Percentiles rank a stretch among this genome's conserved stretches.
These are phyloP conservation scores for Heteromeles arbutifolia DNA, from an alignment of 306 rosid species.

Conservation along the genomic window DNA sequence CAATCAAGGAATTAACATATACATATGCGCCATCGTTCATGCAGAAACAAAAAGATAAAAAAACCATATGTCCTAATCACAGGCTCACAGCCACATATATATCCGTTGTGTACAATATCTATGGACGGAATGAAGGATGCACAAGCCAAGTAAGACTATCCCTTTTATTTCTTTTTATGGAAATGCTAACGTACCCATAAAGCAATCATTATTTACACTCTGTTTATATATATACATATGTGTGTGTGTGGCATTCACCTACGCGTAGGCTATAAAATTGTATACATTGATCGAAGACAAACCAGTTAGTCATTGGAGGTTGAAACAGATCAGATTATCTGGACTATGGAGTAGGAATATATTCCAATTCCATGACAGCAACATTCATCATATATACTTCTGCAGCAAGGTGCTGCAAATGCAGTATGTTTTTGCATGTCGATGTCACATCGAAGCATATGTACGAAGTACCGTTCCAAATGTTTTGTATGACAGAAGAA, in stretches of 20 bases:
- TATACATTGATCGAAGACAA: neutral
- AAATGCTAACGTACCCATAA: neutral
- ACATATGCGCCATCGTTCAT: neutral
- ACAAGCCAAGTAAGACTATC: slow-evolving; percentile 24
- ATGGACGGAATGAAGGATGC: neutral
- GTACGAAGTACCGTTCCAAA: neutral
- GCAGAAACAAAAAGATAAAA: neutral
- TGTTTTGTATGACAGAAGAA: no score
- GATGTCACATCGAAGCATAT: neutral
- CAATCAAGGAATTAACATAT: neutral
- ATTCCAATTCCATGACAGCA: neutral
- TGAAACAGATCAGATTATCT: neutral
- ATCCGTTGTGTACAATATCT: neutral
- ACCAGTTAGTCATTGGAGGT: neutral
- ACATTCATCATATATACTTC: neutral
- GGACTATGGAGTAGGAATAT: neutral
- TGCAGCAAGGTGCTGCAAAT: neutral
- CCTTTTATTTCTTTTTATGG: neutral
- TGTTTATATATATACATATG: neutral
- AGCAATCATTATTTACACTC: slow-evolving; percentile 17
- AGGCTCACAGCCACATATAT: neutral
- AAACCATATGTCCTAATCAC: neutral
- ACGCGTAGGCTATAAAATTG: neutral
- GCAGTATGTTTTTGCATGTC: neutral
- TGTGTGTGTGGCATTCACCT: no score